Base-by-base conservation (phyloP, 345 rosid species). In the Sonneratia caseolaris region DNA sequence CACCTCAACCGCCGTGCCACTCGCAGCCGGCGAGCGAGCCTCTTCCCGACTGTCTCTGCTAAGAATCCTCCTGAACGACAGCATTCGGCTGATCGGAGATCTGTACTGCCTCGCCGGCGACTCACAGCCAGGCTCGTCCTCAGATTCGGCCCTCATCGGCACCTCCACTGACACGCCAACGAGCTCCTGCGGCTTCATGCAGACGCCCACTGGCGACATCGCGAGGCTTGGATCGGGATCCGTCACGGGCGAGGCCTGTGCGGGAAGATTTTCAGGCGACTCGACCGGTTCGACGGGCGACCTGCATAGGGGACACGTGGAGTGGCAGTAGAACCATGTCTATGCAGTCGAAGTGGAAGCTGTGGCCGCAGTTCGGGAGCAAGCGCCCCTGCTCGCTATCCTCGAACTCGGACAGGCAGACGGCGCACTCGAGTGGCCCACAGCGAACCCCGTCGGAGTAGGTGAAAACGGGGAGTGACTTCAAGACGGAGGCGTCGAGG, bases 251-350 rank as follows among this genome's bases (percentile, higher is more conserved):
- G 80, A 35, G 32, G 67, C 76, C 16, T 79, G 69, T 36, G 77
- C 77, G 32, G 32, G 32, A 15, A 68, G 68, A 3, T 27, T 37
- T 0, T 67, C 77, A 45, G 6, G 14, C 5, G 62, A 72, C 36
- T 53, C 35, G 42, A 70, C 70, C 36, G 80, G 73, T 45, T 90
- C 94, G 12, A 95, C 97, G 3, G 90, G 82, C 14, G 86, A 76
- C 43, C 99, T 93, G 55, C 99, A 95, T 42, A 95, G 91, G 36
- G 98, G 99, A 75, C 97, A 94, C 0, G 96, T 91, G 48, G 90
- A 82, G 73, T 94, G 98, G 56, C 96, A 86, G 62, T 86, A 91
- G 75, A 95, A 90, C 98, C 99, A 92, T 92, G 74, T 95, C 98
- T 11, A 92, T 90, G 37, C 98, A 95, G 3, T 83, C 97, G n/a